Evolutionary conservation across 1,284 basidiomycete genomes (phyloP), one percentile per base, ranked within the genome.

Genomic region (Malassezia caprae): DNA sequence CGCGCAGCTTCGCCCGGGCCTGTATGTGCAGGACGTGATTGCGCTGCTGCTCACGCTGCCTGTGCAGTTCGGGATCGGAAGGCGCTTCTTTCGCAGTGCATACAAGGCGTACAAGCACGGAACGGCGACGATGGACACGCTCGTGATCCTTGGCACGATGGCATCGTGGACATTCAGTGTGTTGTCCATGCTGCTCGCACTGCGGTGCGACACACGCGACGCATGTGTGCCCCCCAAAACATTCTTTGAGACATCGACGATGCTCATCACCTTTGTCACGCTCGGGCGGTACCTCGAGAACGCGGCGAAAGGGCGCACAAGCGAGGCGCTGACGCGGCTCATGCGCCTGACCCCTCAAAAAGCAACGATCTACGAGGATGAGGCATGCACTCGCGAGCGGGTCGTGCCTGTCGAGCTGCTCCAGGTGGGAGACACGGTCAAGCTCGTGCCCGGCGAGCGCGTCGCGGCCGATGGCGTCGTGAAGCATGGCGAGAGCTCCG

Each of bases 181-280:
- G 34, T 77, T 83, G 53, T 76, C 82, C 48, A 82, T 96, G 79
- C 46, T 65, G 19, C 48, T 62, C 43, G 60, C 59, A 31, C 50
- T 73, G 53, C 55, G 68, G 40, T 66, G 63, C 58, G 8, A 19
- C 11, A 21, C 52, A 15, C 37, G 30, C 34, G 64, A 62, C 5
- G 79, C 83, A 0, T 81, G 82, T 51, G 87, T 81, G 72, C 83
- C 82, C 32, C 93, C 94, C 0, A 82, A 87, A 71, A 83, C 90
- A 28, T 98, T 96, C 78, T 98, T 98, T 77, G 94, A 99, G 77
- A 98, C 94, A 1, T 91, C 88, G 67, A 94, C 91, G 15, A 98
- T 98, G 94, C 79, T 99, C 55, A 87, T 99, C 80, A 90, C 86
- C 76, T 98, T 98, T 73, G 88, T 96, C 65, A 90, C 89, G 4